Conservation (phyloP, 1,284 basidiomycete species). For the Apiotrichum laibachii region DNA sequence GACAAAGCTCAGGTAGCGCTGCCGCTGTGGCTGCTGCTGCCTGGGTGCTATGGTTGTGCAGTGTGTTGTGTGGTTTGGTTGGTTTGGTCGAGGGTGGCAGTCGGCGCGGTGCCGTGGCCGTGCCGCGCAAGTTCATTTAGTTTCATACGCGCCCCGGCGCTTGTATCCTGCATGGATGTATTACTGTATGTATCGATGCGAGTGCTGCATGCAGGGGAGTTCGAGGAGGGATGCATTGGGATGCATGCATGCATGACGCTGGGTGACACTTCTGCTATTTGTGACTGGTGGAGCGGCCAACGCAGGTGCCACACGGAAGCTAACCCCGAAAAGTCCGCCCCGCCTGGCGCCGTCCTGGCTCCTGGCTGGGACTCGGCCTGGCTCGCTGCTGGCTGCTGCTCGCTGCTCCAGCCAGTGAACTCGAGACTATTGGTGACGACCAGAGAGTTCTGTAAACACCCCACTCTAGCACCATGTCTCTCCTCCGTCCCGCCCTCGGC, state of each 20-base stretch:
- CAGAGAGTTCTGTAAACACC: neutral
- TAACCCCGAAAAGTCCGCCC: too few species aligned
- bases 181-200: neutral
- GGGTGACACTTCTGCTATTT: too few species aligned
- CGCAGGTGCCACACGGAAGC: too few species aligned
- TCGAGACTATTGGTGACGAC: neutral
- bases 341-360: too few species aligned
- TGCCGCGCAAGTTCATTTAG: too few species aligned
- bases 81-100: neutral
- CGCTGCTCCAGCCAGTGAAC: neutral
- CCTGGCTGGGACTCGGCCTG: too few species aligned
- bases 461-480: slow-evolving; percentile 14
- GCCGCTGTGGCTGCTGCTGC: neutral
- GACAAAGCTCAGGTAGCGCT: slow-evolving; percentile 31
- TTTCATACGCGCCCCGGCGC: too few species aligned
- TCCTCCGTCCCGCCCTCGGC: slow-evolving; percentile 18
- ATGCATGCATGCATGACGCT: too few species aligned
- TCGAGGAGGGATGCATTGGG: too few species aligned
- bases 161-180: neutral
- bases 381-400: too few species aligned
- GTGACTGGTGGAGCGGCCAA: too few species aligned
- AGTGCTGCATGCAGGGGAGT: too few species aligned
- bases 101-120: neutral
- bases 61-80: neutral
- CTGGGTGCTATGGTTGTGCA: neutral